Evolutionary conservation across 2,329 filamentous ascomycete species (phyloP).

Genomic region (Corinectria fuckeliana): DNA sequence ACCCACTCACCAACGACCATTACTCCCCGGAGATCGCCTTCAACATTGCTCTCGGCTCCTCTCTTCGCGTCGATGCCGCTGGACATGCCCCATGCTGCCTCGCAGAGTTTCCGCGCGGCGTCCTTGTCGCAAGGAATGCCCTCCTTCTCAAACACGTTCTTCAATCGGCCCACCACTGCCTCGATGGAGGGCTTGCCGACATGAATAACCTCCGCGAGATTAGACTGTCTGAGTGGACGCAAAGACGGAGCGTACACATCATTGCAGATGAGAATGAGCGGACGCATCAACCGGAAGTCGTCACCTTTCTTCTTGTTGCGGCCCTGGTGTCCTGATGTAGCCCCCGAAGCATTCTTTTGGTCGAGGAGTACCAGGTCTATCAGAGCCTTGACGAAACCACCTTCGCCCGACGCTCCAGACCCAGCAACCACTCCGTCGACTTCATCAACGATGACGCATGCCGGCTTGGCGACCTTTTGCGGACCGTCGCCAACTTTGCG

Average conservation of each 20-base stretch:
- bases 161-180: slow-evolving; percentile 81
- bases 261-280: slow-evolving; percentile 94
- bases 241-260: slow-evolving; percentile 94
- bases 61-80: slow-evolving; percentile 73
- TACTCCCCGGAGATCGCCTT: slow-evolving; percentile 78
- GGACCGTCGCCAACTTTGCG: slow-evolving; percentile 60
- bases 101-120: slow-evolving; percentile 83
- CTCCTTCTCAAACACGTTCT: slow-evolving; percentile 86
- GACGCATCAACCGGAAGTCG: slow-evolving; percentile 84
- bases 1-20: slow-evolving; percentile 92
- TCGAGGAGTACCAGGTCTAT: slow-evolving; percentile 89
- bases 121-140: slow-evolving; percentile 88
- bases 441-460: slow-evolving; percentile 95
- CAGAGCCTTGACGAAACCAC: slow-evolving; percentile 92
- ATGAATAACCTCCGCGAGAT: slow-evolving; percentile 86
- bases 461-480: slow-evolving; percentile 78
- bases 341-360: slow-evolving; percentile 70
- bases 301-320: slow-evolving; percentile 77
- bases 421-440: slow-evolving; percentile 93
- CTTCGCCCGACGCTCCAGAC: slow-evolving; percentile 78
- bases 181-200: slow-evolving; percentile 89
- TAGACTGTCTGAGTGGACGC: slow-evolving; percentile 83
- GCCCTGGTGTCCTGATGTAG: slow-evolving; percentile 33
- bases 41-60: slow-evolving; percentile 70
- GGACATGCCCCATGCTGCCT: slow-evolving; percentile 81